These are phyloP conservation scores for Acacia confusa DNA, from an alignment of 306 rosid genomes.

Conservation along the genomic window DNA sequence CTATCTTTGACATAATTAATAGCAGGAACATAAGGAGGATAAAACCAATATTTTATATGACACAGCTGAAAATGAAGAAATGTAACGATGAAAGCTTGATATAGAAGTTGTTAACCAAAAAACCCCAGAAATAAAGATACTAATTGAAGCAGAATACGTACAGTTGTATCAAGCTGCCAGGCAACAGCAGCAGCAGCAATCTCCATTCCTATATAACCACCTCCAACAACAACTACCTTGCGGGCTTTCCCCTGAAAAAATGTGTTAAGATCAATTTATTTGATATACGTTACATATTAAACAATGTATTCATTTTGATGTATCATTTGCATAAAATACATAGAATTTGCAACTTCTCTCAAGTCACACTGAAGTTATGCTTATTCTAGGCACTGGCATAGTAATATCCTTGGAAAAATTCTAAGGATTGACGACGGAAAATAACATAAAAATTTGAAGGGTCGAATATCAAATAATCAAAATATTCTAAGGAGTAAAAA, in stretches of 20 bases:
- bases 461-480: slow-evolving; percentile 20
- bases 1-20: slow-evolving; percentile 4
- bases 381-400: slow-evolving; percentile 1
- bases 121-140: neutral
- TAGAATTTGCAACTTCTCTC: slow-evolving; percentile 21
- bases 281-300: neutral
- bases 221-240: slow-evolving; percentile 88
- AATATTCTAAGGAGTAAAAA: neutral
- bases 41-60: slow-evolving; percentile 2
- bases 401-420: slow-evolving; percentile 11
- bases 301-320: slow-evolving; percentile 13
- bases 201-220: slow-evolving; percentile 98
- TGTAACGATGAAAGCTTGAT: slow-evolving; percentile 17
- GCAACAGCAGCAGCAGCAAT: slow-evolving; percentile 92
- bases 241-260: slow-evolving; percentile 60
- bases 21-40: slow-evolving; percentile 9
- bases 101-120: slow-evolving; percentile 23
- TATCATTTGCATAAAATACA: slow-evolving; percentile 7
- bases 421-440: neutral
- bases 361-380: slow-evolving; percentile 21
- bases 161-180: slow-evolving; percentile 96
- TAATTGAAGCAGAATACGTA: slow-evolving; percentile 37
- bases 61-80: neutral
- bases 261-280: slow-evolving; percentile 11
- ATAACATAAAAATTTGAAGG: neutral